Conservation (phyloP, 768 basidiomycete species). For the Xerocomus spinulosus region DNA sequence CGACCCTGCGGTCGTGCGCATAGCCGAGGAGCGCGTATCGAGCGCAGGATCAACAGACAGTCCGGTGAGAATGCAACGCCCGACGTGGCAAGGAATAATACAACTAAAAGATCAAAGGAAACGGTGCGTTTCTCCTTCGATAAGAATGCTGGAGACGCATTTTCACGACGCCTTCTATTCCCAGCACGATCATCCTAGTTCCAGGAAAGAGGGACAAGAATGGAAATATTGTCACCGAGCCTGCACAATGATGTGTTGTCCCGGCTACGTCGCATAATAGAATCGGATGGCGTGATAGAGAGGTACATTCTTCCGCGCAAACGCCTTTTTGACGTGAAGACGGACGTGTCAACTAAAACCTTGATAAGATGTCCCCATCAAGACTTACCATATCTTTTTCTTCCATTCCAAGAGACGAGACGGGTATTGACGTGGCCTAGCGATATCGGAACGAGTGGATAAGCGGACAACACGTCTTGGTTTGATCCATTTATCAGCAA, state of each 20-base stretch:
- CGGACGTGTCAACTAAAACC: not conserved
- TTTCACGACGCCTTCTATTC: too few relatives aligned
- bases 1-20: not conserved
- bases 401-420: too few relatives aligned
- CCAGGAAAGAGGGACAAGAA: not conserved
- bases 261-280: not conserved
- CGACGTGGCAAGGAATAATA: too few relatives aligned
- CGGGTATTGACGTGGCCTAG: not conserved
- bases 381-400: too few relatives aligned
- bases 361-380: not conserved
- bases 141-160: too few relatives aligned
- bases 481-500: not conserved
- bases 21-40: not conserved
- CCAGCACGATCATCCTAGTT: not conserved
- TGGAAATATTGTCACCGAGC: not conserved
- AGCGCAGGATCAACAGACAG: not conserved
- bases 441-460: too few relatives aligned
- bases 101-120: too few relatives aligned
- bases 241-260: not conserved
- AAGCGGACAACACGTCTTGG: too few relatives aligned
- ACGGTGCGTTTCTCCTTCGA: too few relatives aligned
- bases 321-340: conserved; percentile 3
- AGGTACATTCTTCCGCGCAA: conserved; percentile 1
- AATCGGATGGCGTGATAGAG: not conserved
- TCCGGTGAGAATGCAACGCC: not conserved